These are phyloP conservation scores for Yarrowia yakushimensis DNA, from an alignment of 805 yeast species.

Conservation along the genomic window DNA sequence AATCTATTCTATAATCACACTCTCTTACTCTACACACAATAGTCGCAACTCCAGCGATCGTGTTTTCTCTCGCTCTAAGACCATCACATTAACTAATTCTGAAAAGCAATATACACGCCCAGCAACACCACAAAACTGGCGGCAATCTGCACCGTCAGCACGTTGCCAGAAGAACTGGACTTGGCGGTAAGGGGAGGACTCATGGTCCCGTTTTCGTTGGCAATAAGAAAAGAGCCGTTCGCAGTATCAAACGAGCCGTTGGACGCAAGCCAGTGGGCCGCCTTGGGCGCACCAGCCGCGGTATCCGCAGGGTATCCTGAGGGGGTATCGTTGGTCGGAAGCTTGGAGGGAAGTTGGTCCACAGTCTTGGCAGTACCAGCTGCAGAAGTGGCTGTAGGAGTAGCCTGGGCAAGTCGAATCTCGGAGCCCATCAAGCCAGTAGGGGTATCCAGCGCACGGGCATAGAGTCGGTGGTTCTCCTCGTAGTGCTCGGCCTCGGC, in stretches of 20 bases:
- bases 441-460: not conserved
- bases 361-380: not conserved
- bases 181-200: not conserved
- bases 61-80: not conserved
- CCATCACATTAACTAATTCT: slow-evolving; percentile 4
- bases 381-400: not conserved
- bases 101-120: slow-evolving; percentile 15
- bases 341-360: not conserved
- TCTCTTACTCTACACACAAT: too few species aligned
- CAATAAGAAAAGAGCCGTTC: not conserved
- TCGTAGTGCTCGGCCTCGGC: not conserved
- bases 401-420: not conserved
- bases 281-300: not conserved
- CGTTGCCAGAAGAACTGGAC: not conserved
- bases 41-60: too few species aligned
- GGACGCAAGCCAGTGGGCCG: not conserved
- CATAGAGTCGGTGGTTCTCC: not conserved
- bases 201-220: slow-evolving; percentile 6
- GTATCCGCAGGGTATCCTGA: not conserved
- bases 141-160: slow-evolving; percentile 17
- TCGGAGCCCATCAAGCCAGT: not conserved
- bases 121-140: slow-evolving; percentile 16
- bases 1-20: too few species aligned
- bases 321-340: slow-evolving; percentile 8
- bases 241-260: not conserved